Conservation (phyloP, 2,329 filamentous ascomycete genomes). For the Diaporthe citri region DNA sequence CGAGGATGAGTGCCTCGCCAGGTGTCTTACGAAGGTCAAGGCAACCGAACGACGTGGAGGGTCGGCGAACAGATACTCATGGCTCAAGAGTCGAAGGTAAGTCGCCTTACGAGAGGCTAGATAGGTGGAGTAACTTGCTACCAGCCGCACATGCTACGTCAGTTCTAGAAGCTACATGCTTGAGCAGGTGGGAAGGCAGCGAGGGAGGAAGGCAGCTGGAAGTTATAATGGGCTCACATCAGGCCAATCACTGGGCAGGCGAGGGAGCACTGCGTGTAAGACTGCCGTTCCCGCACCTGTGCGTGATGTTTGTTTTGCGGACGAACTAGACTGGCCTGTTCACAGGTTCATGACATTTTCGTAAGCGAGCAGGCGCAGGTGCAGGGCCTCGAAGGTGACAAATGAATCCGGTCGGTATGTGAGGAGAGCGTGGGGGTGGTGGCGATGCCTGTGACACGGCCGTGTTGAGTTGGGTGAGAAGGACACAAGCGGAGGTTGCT, state of each 20-base stretch:
- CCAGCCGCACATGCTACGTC: constrained; percentile 5
- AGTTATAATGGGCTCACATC: constrained; percentile 27
- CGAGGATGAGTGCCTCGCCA: constrained; percentile 11
- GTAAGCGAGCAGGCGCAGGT: not conserved
- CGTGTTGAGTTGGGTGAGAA: not conserved
- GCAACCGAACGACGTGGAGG: constrained; percentile 25
- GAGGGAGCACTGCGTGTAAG: not conserved
- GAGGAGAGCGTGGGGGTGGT: constrained; percentile 14
- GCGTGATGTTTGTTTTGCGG: not conserved
- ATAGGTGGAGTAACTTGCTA: not conserved
- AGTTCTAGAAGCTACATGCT: not conserved
- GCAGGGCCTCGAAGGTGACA: not conserved
- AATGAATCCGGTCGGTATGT: not conserved
- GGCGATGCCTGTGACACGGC: constrained; percentile 6
- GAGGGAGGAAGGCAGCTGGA: constrained; percentile 9
- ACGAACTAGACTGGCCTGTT: not conserved
- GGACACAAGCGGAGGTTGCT: not conserved
- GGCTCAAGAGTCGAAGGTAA: not conserved
- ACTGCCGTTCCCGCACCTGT: not conserved
- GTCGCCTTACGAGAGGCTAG: not conserved
- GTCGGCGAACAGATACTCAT: constrained; percentile 31
- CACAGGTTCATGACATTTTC: constrained; percentile 21
- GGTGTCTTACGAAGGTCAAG: constrained; percentile 23
- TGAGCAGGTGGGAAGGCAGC: not conserved
- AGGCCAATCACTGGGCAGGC: constrained; percentile 22